Base-by-base conservation (phyloP, 208 protist species). In the Endotrypanum monterogeii region DNA sequence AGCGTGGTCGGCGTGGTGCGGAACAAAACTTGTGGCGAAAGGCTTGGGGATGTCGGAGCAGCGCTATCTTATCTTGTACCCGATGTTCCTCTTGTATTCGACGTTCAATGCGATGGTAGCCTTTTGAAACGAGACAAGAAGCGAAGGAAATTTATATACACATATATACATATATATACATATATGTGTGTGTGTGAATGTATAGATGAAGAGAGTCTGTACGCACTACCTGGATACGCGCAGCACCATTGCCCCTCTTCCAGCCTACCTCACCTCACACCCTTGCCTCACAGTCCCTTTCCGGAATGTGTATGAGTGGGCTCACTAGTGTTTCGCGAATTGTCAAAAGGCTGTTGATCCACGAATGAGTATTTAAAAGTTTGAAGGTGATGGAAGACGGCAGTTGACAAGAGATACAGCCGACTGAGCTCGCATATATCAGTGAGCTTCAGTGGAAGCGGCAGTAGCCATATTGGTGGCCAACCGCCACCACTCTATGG, bases 1-100 rank as follows among this genome's bases (percentile, higher is more conserved):
- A n/a, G 35, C 80, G 35, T 96, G 92, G 90, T 94, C 89, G 20
- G 83, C 89, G 30, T 94, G 88, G 88, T 96, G 89, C 66, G 92
- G 89, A 23, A 92, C 92, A 16, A 44, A 71, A 58, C 78, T 96
- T 60, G 63, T 96, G 25, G 87, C 84, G 37, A 84, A 85, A 48
- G 88, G 85, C 20, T 76, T 93, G 3, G 60, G 55, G 4, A 91
- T 96, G 85, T 72, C 88, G 56, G 73, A 74, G 71, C 88, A 93
- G 75, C 74, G 85, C 46, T 96, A 87, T 67, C 78, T 96, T 1
- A 84, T 96, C 16, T 48, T 96, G 58, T 96, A 96, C 54, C 92
- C 92, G 9, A 80, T 89, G 35, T 67, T 91, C 25, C 82, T 96
- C 35, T 96, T 96, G 71, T 96, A 96, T 82, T 81, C 89, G 23